These are phyloP conservation scores for Diplodia sapinea DNA, from an alignment of 2,329 filamentous ascomycete species.

Conservation along the genomic window DNA sequence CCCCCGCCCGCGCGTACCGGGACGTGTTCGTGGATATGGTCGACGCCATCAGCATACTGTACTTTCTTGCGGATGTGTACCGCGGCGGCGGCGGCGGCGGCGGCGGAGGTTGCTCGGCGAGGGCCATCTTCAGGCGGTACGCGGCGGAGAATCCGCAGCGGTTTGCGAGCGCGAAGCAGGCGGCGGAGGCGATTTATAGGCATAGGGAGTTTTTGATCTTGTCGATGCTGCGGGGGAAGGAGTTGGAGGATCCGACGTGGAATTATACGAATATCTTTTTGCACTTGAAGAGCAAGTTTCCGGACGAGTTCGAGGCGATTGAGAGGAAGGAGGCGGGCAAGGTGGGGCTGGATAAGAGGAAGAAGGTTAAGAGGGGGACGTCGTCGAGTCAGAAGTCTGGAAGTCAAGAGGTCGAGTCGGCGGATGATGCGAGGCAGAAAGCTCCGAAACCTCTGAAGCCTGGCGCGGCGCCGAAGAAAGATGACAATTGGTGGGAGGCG, in stretches of 20 bases:
- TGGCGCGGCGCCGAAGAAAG: slow-evolving; percentile 41
- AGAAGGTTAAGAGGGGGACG: neutral
- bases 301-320: slow-evolving; percentile 36
- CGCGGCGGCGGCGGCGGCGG: slow-evolving; percentile 32
- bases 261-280: slow-evolving; percentile 50
- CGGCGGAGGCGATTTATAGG: slow-evolving; percentile 41
- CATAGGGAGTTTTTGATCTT: slow-evolving; percentile 53
- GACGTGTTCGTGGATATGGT: slow-evolving; percentile 65
- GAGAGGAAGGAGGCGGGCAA: slow-evolving; percentile 38
- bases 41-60: slow-evolving; percentile 68
- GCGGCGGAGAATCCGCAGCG: slow-evolving; percentile 38
- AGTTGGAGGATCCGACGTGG: slow-evolving; percentile 54
- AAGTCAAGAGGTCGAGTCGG: neutral
- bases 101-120: slow-evolving; percentile 34
- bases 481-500: slow-evolving; percentile 49
- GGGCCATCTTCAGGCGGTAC: slow-evolving; percentile 44
- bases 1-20: slow-evolving; percentile 63
- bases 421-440: slow-evolving; percentile 1
- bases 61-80: slow-evolving; percentile 66
- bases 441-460: neutral
- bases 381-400: neutral
- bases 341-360: slow-evolving; percentile 21
- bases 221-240: slow-evolving; percentile 48
- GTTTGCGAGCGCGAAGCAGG: slow-evolving; percentile 39
- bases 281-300: slow-evolving; percentile 48